Evolutionary conservation across 2,329 filamentous ascomycete genomes (phyloP).

Genomic region (Paraphoma chrysanthemicola): DNA sequence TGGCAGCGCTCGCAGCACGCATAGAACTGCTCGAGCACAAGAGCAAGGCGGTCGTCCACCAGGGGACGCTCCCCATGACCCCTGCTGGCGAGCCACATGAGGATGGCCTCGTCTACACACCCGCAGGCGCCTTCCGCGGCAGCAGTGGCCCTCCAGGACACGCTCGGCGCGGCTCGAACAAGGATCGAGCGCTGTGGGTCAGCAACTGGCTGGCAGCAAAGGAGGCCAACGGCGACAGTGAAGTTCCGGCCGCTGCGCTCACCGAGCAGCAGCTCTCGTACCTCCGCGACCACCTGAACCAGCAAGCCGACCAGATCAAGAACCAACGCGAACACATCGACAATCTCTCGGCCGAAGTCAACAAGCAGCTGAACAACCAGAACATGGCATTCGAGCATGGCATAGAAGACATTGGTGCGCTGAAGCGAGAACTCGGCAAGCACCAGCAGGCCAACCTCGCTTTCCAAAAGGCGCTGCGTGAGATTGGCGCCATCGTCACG

Average conservation of each 20-base stretch:
- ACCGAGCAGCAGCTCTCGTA: constrained; percentile 85
- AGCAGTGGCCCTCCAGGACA: constrained; percentile 34
- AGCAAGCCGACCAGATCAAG: constrained; percentile 90
- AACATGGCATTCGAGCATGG: constrained; percentile 79
- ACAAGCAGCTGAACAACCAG: constrained; percentile 84
- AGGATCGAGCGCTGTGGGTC: constrained; percentile 52
- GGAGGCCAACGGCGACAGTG: constrained; percentile 55
- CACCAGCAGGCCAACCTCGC: constrained; percentile 98
- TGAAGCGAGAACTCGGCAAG: constrained; percentile 94
- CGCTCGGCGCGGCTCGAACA: constrained; percentile 40
- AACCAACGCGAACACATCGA: constrained; percentile 86
- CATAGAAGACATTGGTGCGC: constrained; percentile 84
- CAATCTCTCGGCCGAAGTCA: constrained; percentile 83
- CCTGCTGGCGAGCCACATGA: constrained; percentile 70
- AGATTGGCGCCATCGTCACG: constrained; percentile 97
- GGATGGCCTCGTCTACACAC: constrained; percentile 61
- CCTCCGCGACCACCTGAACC: constrained; percentile 88
- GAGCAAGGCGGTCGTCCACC: constrained; percentile 66
- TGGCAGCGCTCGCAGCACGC: constrained; percentile 77
- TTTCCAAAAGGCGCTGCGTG: constrained; percentile 94
- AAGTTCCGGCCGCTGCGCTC: constrained; percentile 62
- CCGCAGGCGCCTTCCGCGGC: constrained; percentile 45
- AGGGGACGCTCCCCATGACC: constrained; percentile 73
- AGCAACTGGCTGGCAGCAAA: constrained; percentile 62
- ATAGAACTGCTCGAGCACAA: constrained; percentile 84